phyloP scores from a whole-genome alignment of 2,329 filamentous ascomycete species.

The Helotiales sp. region DNA sequence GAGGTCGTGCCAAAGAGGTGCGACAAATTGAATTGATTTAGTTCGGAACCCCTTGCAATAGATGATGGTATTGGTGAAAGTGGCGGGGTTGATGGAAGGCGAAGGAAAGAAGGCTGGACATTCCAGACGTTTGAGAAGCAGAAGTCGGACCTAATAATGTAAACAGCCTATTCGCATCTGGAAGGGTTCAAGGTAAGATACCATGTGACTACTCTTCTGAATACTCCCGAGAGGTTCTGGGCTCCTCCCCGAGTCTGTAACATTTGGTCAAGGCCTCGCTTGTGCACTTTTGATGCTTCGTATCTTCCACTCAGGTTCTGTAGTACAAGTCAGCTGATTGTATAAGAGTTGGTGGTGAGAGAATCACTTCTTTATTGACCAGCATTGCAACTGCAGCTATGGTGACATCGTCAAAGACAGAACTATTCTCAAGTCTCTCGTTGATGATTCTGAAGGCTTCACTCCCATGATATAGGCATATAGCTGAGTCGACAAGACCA shows the following conservation, averaged over 20 bases:
- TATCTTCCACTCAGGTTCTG: conserved; percentile 22
- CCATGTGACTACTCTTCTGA: conserved; percentile 16
- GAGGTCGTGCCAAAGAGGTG: conserved; percentile 6
- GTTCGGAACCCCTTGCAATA: neutral
- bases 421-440: conserved; percentile 8
- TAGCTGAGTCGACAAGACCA: conserved; percentile 9
- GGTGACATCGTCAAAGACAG: conserved; percentile 12
- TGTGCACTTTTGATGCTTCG: conserved; percentile 15
- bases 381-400: conserved; percentile 24
- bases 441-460: conserved; percentile 21
- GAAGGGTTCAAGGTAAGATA: neutral
- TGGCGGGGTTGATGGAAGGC: neutral
- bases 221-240: conserved; percentile 5
- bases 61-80: neutral
- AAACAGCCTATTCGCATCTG: neutral
- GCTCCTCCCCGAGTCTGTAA: conserved; percentile 12
- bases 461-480: conserved; percentile 20
- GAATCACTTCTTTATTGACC: conserved; percentile 19
- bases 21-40: neutral
- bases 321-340: neutral
- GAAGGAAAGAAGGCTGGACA: conserved; percentile 9
- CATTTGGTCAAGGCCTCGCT: conserved; percentile 13
- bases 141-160: conserved; percentile 16
- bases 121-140: conserved; percentile 16
- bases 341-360: too few species aligned